phyloP scores from a whole-genome alignment of 2,329 filamentous ascomycete species.

The Polychaeton citri region DNA sequence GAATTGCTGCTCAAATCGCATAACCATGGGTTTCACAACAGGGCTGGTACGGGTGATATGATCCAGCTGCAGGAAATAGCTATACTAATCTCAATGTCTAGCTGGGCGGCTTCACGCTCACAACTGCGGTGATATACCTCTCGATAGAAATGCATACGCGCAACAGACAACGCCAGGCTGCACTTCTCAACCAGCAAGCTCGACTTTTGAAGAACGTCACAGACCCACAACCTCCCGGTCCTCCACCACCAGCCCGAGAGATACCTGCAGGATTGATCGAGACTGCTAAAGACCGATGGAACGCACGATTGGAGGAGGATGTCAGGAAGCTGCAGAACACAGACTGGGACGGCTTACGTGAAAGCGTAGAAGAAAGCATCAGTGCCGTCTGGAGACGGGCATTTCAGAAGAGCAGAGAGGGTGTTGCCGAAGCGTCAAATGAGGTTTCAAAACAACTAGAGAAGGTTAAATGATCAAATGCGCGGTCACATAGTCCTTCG shows the following conservation, averaged over 20 bases:
- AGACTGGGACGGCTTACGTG: conserved; percentile 30
- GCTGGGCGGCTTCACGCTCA: conserved; percentile 39
- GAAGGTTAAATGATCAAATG: not conserved
- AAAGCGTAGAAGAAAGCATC: conserved; percentile 28
- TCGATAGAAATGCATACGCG: conserved; percentile 29
- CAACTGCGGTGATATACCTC: conserved; percentile 30
- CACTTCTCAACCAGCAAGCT: conserved; percentile 33
- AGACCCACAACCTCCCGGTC: conserved; percentile 27
- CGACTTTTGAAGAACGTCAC: conserved; percentile 29
- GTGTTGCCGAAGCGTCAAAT: conserved; percentile 1
- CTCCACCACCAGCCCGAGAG: conserved; percentile 25
- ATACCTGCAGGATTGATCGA: conserved; percentile 29
- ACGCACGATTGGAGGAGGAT: conserved; percentile 30
- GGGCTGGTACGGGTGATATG: conserved; percentile 31
- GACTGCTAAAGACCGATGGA: conserved; percentile 38
- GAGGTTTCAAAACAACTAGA: not conserved
- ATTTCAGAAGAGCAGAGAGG: conserved; percentile 12
- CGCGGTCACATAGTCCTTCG: no score
- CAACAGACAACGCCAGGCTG: conserved; percentile 32
- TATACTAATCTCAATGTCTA: conserved; percentile 9
- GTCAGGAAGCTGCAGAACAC: conserved; percentile 30
- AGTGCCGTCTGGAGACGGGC: conserved; percentile 20
- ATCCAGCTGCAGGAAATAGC: not conserved
- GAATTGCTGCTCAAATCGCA: no score
- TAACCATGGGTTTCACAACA: conserved; percentile 38